Base-by-base conservation (phyloP, 2,329 filamentous ascomycete genomes). In the Epicoccum sorghinum region DNA sequence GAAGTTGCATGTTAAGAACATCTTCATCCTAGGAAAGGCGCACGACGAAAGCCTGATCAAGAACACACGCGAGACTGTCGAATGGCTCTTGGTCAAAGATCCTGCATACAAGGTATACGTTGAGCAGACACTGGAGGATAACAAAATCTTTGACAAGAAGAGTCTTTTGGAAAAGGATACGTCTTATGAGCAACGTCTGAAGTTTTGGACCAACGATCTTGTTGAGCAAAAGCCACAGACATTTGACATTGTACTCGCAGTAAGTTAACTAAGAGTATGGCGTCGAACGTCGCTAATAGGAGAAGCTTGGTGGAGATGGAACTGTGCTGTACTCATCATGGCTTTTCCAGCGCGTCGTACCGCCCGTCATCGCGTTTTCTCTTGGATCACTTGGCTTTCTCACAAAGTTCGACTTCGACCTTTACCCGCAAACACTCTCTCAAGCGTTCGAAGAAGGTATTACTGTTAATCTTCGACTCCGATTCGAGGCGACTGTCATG, bases 401-500 rank as follows among this genome's bases (percentile, higher is more conserved):
- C 61, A 98, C 95, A 24, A 97, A 97, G 70, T 98, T 98, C 71
- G 93, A 98, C 73, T 99, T 93, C 73, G 85, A 87, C 12, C 79
- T 89, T 4, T 91, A 90, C 62, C 79, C 84, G 57, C 76, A 82
- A 12, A 96, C 85, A 2, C 80, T 97, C 29, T 84, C 81, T 3
- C 84, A 81, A 39, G 87, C 90, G 0, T 95, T 97, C 63, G 81
- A 79, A 36, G 88, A 96, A 55, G 95, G 95, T 6, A 89, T 98
- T 18, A 95, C 89, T 0, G 90, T 98, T 14, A 96, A 90, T 66
- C 77, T 99, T 58, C 84, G 95, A 38, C 77, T 98, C 56, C 85
- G 95, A 35, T 97, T 99, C 66, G 95, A 98, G 76, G 93, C 89
- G 25, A 97, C 92, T 0, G 84, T 97, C 25, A 97, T 98, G 93